phyloP scores from a whole-genome alignment of 495 filamentous ascomycete species.

The Hypoxylon crocopeplum region DNA sequence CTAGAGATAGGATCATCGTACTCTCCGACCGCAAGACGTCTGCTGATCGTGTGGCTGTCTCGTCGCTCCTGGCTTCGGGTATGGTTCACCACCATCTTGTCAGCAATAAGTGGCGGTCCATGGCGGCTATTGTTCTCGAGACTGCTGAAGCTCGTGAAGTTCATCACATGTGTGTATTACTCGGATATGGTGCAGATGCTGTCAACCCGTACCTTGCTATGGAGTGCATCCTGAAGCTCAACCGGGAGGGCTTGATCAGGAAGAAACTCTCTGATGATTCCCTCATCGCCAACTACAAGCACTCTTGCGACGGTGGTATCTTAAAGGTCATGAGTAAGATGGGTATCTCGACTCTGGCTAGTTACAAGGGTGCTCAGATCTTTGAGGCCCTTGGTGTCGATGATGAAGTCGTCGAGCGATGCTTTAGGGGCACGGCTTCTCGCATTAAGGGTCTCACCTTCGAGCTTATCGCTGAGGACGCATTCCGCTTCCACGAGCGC shows the following conservation, averaged over 20 bases:
- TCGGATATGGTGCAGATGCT: slow-evolving; percentile 95
- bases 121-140: slow-evolving; percentile 88
- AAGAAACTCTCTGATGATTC: slow-evolving; percentile 84
- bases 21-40: slow-evolving; percentile 91
- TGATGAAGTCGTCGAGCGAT: slow-evolving; percentile 92
- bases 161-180: slow-evolving; percentile 96
- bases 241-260: slow-evolving; percentile 91
- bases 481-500: slow-evolving; percentile 95
- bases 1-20: slow-evolving; percentile 84
- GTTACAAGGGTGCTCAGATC: slow-evolving; percentile 99
- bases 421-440: slow-evolving; percentile 94
- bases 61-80: slow-evolving; percentile 86
- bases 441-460: slow-evolving; percentile 97
- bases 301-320: slow-evolving; percentile 96
- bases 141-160: slow-evolving; percentile 98
- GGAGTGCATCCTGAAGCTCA: slow-evolving; percentile 98
- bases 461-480: slow-evolving; percentile 93
- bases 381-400: slow-evolving; percentile 99
- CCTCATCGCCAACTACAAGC: slow-evolving; percentile 96
- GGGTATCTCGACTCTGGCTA: slow-evolving; percentile 98
- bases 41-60: slow-evolving; percentile 84
- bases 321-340: slow-evolving; percentile 99
- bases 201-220: slow-evolving; percentile 97
- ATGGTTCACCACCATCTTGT: slow-evolving; percentile 98
- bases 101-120: slow-evolving; percentile 93